Percentiles rank a stretch among this genome's conserved stretches.
phyloP scores from a whole-genome alignment of 371 early-diverging fungal species.

The Syncephalastrum contaminatum region DNA sequence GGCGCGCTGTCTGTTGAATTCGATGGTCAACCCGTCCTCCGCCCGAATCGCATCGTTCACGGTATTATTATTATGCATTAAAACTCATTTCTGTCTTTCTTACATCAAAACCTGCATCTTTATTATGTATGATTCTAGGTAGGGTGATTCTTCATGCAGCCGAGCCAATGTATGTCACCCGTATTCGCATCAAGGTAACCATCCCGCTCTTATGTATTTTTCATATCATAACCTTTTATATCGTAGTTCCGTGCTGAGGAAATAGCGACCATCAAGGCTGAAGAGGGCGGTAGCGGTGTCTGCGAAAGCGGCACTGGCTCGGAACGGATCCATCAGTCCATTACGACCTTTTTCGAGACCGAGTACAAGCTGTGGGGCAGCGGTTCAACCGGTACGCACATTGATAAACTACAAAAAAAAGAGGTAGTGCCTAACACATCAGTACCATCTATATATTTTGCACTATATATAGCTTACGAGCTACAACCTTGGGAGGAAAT shows the following conservation, averaged over 20 bases:
- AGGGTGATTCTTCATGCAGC: slow-evolving; percentile 28
- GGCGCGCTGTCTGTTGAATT: slow-evolving; percentile 30
- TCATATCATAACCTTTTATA: background rate
- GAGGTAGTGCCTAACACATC: background rate
- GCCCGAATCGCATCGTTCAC: slow-evolving; percentile 45
- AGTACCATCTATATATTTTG: background rate
- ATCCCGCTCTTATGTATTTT: background rate
- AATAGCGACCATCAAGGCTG: slow-evolving; percentile 27
- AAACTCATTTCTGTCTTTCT: too few species aligned
- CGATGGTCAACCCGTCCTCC: slow-evolving; percentile 49
- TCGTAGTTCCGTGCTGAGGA: slow-evolving; percentile 48
- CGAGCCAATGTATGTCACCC: slow-evolving; percentile 30
- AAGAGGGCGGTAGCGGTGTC: slow-evolving; percentile 12
- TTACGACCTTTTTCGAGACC: slow-evolving; percentile 22
- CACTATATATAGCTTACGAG: too few species aligned
- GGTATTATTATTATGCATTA: slow-evolving; percentile 16
- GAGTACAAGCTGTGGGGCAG: slow-evolving; percentile 31
- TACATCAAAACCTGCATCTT: too few species aligned
- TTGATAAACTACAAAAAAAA: background rate
- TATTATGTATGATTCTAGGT: slow-evolving; percentile 14
- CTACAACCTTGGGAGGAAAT: slow-evolving; percentile 19
- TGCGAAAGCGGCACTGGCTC: too few species aligned
- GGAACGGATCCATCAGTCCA: slow-evolving; percentile 13
- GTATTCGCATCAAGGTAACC: slow-evolving; percentile 39
- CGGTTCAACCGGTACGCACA: slow-evolving; percentile 23